Evolutionary conservation across 306 rosid species (phyloP), one percentile per base, ranked within the genome.

Genomic region (Corylus americana): DNA sequence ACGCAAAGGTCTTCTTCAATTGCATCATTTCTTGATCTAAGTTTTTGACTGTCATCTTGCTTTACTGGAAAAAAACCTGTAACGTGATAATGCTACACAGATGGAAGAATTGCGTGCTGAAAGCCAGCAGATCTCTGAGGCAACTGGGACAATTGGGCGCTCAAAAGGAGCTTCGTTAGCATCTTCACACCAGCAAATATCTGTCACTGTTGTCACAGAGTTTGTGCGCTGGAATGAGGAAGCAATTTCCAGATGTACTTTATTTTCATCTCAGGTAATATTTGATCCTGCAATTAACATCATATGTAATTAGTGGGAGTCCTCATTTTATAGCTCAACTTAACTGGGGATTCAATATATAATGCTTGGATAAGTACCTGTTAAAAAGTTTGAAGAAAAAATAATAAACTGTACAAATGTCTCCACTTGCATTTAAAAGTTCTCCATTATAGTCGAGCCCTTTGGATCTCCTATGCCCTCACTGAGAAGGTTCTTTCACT

Each of bases 171-270:
- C 94, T 84, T 70, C 98, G 0, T 82, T 89, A 67, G 82, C 94
- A 84, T 79, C 94, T 82, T 91, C 96, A 73, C 94, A 89, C 82
- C 98, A 88, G 79, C 98, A 93, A 91, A 93, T 96, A 85, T 96
- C 99, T 85, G 98, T 96, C 71, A 91, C 99, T 77, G 93, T 93
- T 82, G 97, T 96, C 59, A 96, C 99, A 76, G 98, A 96, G 89
- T 93, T 96, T 89, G 97, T 91, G 63, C 96, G 96, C 25, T 96
- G 99, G 99, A 96, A 96, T 86, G 99, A 96, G 88, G 99, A 96
- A 89, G 97, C 99, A 83, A 87, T 96, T 85, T 63, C 97, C 78
- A 86, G 98, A 90, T 96, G 99, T 92, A 89, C 86, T 83, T 78
- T 96, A 83, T 93, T 96, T 84, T 87, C 98, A 76, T 86, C 98